Evolutionary conservation across 495 filamentous ascomycete genomes (phyloP), one percentile per base, ranked within the genome.

Genomic region (Penicilliopsis zonata): DNA sequence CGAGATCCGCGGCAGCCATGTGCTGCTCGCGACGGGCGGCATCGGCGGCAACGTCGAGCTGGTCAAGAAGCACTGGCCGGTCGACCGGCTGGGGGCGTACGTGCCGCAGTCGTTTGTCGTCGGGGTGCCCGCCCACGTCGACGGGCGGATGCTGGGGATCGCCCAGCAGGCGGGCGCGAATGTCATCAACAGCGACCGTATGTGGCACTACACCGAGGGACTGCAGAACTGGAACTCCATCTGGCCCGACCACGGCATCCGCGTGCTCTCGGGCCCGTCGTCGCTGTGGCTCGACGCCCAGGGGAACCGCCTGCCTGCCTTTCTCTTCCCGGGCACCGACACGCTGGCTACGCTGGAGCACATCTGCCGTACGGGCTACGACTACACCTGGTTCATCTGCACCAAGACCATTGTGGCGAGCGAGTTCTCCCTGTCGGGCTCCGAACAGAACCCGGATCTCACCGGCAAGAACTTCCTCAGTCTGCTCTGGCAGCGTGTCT

Each of bases 301-400:
- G 1, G 66, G 66, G 15, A 63, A 67, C 39, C 44, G 65, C 3
- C 46, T 70, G 1, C 66, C 66, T 0, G 53, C 63, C 0, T 62
- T 55, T 37, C 52, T 68, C 2, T 68, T 46, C 41, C 66, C 66
- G 3, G 66, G 66, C 0, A 57, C 41, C 36, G 66, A 70, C 40
- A 70, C 66, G 1, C 46, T 70, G 6, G 59, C 56, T 0, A 70
- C 66, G 16, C 57, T 70, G 13, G 63, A 65, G 44, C 35, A 69
- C 35, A 70, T 70, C 42, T 68, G 65, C 49, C 42, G 43, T 34
- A 69, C 66, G 0, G 66, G 66, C 2, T 59, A 70, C 51, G 63
- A 68, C 44, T 70, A 70, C 49, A 61, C 54, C 8, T 70, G 66
- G 66, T 70, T 70, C 41, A 54, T 70, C 28, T 49, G 63, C n/a